Conservation (phyloP, 1,139 yeast species). For the Kluyveromyces sp. region DNA sequence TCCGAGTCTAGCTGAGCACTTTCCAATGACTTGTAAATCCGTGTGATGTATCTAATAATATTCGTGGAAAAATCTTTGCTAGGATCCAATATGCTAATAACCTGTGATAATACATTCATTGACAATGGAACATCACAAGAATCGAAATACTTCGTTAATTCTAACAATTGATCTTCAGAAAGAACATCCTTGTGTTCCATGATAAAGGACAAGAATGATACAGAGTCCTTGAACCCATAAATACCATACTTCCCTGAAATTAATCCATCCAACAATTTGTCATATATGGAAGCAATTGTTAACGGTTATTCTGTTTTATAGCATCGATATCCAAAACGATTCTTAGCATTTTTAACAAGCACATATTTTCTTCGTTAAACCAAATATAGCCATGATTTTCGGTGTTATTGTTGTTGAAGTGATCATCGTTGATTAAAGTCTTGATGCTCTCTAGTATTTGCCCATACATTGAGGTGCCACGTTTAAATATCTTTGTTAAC, state of each 20-base stretch:
- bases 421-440: background rate
- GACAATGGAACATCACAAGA: background rate
- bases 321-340: background rate
- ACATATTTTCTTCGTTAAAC: background rate
- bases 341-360: background rate
- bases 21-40: background rate
- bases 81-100: background rate
- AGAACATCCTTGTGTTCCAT: background rate
- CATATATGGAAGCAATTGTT: conserved; percentile 1
- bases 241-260: background rate
- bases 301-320: conserved; percentile 1
- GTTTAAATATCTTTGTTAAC: background rate
- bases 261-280: conserved; percentile 1
- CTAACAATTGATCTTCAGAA: background rate
- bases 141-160: background rate
- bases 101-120: background rate
- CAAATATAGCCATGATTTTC: background rate
- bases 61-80: background rate
- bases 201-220: background rate
- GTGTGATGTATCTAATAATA: background rate
- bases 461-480: background rate
- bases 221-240: background rate
- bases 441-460: conserved; percentile 3
- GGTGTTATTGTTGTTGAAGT: background rate
- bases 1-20: background rate